Conservation (phyloP, 1,284 basidiomycete species). For the Ganoderma multipileum region DNA sequence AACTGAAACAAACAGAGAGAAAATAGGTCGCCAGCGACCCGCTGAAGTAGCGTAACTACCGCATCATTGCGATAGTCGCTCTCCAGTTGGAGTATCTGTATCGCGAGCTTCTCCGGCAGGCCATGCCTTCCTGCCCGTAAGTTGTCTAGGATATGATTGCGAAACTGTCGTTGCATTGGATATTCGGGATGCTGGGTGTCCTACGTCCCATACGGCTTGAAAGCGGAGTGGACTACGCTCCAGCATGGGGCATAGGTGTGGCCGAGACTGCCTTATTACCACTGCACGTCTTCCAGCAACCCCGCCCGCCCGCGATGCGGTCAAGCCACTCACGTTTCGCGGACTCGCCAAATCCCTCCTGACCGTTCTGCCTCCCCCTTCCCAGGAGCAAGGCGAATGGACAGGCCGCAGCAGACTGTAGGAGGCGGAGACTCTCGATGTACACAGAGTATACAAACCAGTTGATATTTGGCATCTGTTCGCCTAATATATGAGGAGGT, state of each 20-base stretch:
- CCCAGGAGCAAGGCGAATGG: not conserved
- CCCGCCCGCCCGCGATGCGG: not conserved
- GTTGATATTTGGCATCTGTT: not conserved
- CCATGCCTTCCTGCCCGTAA: not conserved
- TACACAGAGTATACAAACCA: not conserved
- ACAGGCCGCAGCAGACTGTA: not conserved
- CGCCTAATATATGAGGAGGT: not conserved
- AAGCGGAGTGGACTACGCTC: not conserved
- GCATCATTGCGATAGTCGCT: not conserved
- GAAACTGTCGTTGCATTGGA: not conserved
- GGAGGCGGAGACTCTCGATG: not conserved
- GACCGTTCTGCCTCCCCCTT: not conserved
- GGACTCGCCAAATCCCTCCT: not conserved
- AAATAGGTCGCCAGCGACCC: not conserved
- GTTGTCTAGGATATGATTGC: not conserved
- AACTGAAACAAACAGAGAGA: not conserved
- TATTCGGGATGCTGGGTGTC: not conserved
- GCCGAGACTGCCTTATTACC: not conserved
- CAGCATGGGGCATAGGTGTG: not conserved
- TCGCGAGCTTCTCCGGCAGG: not conserved
- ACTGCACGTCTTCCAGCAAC: conserved; percentile 2
- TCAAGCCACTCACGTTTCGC: not conserved
- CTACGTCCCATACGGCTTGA: not conserved
- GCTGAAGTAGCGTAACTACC: not conserved
- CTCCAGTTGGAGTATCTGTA: not conserved